Conservation (phyloP, 768 basidiomycete genomes). For the Leccinum arenicola region DNA sequence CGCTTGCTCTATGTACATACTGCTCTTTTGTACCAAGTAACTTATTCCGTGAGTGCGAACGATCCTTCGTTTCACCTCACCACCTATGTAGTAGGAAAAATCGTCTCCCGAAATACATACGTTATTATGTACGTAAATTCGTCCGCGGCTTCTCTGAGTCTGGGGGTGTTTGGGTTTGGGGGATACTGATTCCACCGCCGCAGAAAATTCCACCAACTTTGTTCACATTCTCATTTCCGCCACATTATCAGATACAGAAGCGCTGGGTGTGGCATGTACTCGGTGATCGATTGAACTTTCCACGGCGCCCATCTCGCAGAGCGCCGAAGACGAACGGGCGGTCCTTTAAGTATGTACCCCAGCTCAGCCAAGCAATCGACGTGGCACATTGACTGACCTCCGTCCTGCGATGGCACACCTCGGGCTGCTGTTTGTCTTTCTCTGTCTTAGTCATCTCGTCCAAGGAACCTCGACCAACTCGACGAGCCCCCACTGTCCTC, state of each 20-base stretch:
- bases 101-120: no score
- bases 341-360: not conserved
- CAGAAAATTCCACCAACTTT: not conserved
- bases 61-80: no score
- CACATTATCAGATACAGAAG: not conserved
- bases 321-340: not conserved
- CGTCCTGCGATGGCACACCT: not conserved
- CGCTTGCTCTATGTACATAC: not conserved
- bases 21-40: no score
- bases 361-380: not conserved
- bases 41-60: no score
- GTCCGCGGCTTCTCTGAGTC: not conserved
- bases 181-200: not conserved
- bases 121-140: not conserved
- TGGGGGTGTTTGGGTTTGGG: not conserved
- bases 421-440: not conserved
- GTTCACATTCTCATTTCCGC: not conserved
- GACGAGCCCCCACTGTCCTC: not conserved
- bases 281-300: not conserved
- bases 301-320: not conserved
- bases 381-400: not conserved
- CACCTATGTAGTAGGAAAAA: no score
- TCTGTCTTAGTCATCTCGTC: not conserved
- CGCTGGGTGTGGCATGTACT: not conserved
- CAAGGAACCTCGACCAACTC: not conserved